Evolutionary conservation across 2,329 filamentous ascomycete species (phyloP).

Genomic region (Shiraia sp.): DNA sequence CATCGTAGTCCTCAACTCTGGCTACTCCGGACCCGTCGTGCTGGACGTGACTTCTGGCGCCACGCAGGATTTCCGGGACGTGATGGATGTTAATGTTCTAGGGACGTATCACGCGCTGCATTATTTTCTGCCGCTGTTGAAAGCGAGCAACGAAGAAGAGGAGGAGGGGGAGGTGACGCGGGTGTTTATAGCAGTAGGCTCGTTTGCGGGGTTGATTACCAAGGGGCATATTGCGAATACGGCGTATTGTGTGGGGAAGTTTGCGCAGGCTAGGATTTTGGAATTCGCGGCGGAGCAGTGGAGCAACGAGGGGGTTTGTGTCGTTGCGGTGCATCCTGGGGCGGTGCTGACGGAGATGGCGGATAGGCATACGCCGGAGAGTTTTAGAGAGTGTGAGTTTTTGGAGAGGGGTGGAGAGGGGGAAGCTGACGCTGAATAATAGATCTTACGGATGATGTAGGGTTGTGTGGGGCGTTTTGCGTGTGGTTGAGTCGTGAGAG

Average conservation of each 20-base stretch:
- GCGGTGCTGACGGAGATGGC: slow-evolving; percentile 37
- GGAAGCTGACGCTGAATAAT: neutral
- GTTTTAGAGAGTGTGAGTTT: slow-evolving; percentile 29
- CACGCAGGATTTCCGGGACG: slow-evolving; percentile 39
- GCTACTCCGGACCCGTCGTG: slow-evolving; percentile 42
- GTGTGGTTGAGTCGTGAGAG: slow-evolving; percentile 38
- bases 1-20: slow-evolving; percentile 45
- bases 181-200: slow-evolving; percentile 30
- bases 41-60: slow-evolving; percentile 37
- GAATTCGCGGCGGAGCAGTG: slow-evolving; percentile 33
- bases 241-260: slow-evolving; percentile 35
- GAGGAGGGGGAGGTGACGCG: slow-evolving; percentile 22
- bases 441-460: slow-evolving; percentile 36
- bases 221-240: slow-evolving; percentile 47
- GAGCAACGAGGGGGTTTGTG: slow-evolving; percentile 23
- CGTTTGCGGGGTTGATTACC: slow-evolving; percentile 42
- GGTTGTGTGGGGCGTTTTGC: slow-evolving; percentile 37
- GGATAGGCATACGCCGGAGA: slow-evolving; percentile 26
- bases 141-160: too few relatives aligned
- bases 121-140: slow-evolving; percentile 38
- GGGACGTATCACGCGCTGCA: slow-evolving; percentile 45
- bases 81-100: slow-evolving; percentile 44
- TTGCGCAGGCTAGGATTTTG: slow-evolving; percentile 31
- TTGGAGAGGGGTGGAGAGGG: too few relatives aligned
- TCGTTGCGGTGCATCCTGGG: slow-evolving; percentile 36